phyloP scores from a whole-genome alignment of 306 rosid species.

The Lathyrus aphaca region DNA sequence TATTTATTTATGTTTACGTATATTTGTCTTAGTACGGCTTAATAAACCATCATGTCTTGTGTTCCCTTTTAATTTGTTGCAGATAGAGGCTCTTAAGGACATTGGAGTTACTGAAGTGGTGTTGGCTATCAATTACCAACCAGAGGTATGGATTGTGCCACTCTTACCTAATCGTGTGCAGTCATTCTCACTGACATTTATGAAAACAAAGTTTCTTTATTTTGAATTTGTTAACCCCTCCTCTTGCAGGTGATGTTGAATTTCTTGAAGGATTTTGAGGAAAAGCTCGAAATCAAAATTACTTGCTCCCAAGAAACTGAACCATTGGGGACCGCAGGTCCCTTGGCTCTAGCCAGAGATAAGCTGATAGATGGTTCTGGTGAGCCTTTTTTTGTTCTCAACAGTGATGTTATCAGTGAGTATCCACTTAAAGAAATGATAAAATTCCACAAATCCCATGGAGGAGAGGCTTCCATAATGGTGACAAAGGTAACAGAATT shows the following conservation, averaged over 20 bases:
- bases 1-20: slow-evolving; percentile 1
- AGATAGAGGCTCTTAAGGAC: slow-evolving; percentile 98
- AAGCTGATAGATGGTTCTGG: slow-evolving; percentile 76
- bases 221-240: slow-evolving; percentile 24
- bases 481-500: slow-evolving; percentile 82
- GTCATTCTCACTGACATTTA: slow-evolving; percentile 25
- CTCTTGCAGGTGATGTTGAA: slow-evolving; percentile 85
- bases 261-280: slow-evolving; percentile 91
- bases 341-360: slow-evolving; percentile 98
- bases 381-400: slow-evolving; percentile 94
- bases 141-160: slow-evolving; percentile 65
- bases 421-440: slow-evolving; percentile 95
- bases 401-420: slow-evolving; percentile 97
- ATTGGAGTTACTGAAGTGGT: slow-evolving; percentile 95
- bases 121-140: slow-evolving; percentile 97
- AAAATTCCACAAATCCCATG: slow-evolving; percentile 83
- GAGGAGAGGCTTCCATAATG: slow-evolving; percentile 99
- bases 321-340: slow-evolving; percentile 98
- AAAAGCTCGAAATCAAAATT: slow-evolving; percentile 90
- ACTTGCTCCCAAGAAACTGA: slow-evolving; percentile 99
- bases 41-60: not conserved
- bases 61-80: slow-evolving; percentile 32
- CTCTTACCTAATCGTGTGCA: not conserved
- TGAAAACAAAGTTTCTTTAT: slow-evolving; percentile 33
- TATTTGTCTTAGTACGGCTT: slow-evolving; percentile 18